A percentile compares a stretch with the other conserved stretches of the same genome.
These are phyloP conservation scores for Irpex rosettiformis DNA, from an alignment of 1,284 basidiomycete genomes.

Conservation along the genomic window DNA sequence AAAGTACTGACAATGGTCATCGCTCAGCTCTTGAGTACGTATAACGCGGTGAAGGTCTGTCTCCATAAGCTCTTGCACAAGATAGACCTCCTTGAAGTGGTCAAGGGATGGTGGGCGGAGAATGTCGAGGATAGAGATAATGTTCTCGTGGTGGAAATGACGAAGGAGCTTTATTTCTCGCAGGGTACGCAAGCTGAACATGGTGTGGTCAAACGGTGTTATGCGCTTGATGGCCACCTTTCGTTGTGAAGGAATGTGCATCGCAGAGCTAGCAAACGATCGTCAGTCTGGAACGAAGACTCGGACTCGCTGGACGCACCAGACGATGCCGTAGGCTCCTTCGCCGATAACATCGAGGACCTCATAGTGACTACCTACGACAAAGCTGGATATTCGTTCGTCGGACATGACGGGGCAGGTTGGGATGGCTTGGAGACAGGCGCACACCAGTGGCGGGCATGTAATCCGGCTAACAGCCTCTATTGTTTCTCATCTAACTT, in stretches of 20 bases:
- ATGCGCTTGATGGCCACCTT: constrained; percentile 75
- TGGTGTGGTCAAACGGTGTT: constrained; percentile 83
- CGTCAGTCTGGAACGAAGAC: constrained; percentile 5
- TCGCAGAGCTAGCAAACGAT: constrained; percentile 52
- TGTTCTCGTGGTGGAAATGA: constrained; percentile 92
- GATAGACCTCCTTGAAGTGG: constrained; percentile 90
- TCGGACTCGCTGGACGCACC: constrained; percentile 32
- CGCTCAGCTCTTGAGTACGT: constrained; percentile 74
- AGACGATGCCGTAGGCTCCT: constrained; percentile 78
- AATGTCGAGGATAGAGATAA: constrained; percentile 94
- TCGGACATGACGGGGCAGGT: constrained; percentile 21
- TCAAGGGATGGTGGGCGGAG: constrained; percentile 88
- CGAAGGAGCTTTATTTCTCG: constrained; percentile 89
- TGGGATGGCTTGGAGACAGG: neutral
- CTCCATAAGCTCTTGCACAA: constrained; percentile 78
- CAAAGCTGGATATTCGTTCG: constrained; percentile 52
- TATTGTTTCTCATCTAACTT: neutral
- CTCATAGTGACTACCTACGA: constrained; percentile 62
- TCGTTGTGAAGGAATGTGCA: constrained; percentile 60
- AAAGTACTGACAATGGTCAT: constrained; percentile 80
- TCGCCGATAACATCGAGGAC: constrained; percentile 82
- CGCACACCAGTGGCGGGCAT: neutral
- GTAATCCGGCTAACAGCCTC: too few relatives aligned
- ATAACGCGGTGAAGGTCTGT: constrained; percentile 74
- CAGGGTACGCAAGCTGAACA: constrained; percentile 86